Conservation (phyloP, 495 filamentous ascomycete genomes). For the Penicillium diatomitis region DNA sequence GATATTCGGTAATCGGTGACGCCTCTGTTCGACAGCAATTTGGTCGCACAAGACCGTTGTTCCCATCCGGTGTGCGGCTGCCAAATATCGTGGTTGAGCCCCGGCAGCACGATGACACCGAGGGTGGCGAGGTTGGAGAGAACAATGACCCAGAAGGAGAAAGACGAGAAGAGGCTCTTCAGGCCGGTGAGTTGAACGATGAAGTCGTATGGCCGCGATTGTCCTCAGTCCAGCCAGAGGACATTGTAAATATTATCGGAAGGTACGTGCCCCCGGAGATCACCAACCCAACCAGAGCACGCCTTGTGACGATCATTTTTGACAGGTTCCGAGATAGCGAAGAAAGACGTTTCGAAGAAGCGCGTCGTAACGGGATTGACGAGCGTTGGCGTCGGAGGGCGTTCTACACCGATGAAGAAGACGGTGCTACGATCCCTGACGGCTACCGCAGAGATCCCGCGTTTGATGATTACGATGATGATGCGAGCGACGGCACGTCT, state of each 20-base stretch:
- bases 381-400: conserved; percentile 65
- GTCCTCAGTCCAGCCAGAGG: conserved; percentile 32
- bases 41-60: conserved; percentile 28
- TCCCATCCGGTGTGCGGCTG: conserved; percentile 27
- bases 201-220: conserved; percentile 30
- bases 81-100: conserved; percentile 8
- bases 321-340: conserved; percentile 34
- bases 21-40: conserved; percentile 37
- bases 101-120: conserved; percentile 4
- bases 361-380: conserved; percentile 46
- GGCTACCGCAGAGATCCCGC: conserved; percentile 58
- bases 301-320: conserved; percentile 31
- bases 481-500: conserved; percentile 21
- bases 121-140: conserved; percentile 18
- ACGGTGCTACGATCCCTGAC: conserved; percentile 54
- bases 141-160: conserved; percentile 17
- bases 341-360: conserved; percentile 28
- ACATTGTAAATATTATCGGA: conserved; percentile 33
- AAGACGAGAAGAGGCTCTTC: conserved; percentile 21
- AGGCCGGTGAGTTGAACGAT: conserved; percentile 22
- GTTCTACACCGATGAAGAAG: conserved; percentile 77
- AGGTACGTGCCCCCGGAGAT: conserved; percentile 32
- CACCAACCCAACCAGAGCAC: conserved; percentile 28
- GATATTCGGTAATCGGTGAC: conserved; percentile 39
- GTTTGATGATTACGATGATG: conserved; percentile 34